Evolutionary conservation across 2,329 filamentous ascomycete genomes (phyloP), one percentile per base, ranked within the genome.

Genomic region (Mycosphaerella arachidis): DNA sequence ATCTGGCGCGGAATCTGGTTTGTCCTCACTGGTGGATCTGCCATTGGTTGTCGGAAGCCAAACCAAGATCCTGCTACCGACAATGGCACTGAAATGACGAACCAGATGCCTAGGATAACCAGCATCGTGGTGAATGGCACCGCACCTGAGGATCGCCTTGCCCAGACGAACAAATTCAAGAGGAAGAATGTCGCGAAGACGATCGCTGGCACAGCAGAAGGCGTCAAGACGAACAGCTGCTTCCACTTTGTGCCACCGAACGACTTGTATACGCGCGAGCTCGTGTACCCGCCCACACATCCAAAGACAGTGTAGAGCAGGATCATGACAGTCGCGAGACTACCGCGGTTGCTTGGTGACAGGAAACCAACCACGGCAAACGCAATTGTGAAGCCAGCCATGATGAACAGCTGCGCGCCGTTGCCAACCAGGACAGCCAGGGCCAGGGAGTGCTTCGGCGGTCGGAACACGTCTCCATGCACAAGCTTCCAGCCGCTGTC

Each of bases 1-100:
- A 99, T 95, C 77, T 99, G 94, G 61, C 94, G 89, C 0, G 94
- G 94, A 66, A 99, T 99, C 78, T 99, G 94, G 82, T 99, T 99
- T 55, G 91, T 96, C 69, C 91, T 90, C 27, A 96, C 92, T 0
- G 94, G 93, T 1, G 91, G 78, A 70, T 92, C 86, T 56, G 95
- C 81, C 12, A 84, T 81, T 69, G 83, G 65, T 62, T 77, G 73
- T 57, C 88, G 91, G 82, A 97, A 97, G 33, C 92, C 94, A 48
- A 97, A 75, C 92, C 92, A 99, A 48, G 91, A 96, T 56, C 94
- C 94, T 7, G 86, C 87, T 62, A 96, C 84, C 30, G 92, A 96
- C 48, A 97, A 83, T 6, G 94, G 94, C 2, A 97, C 89, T 40
- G 91, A 96, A 73, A 99, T 96, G 72, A 97, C 74, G 77, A 99